A percentile compares a stretch with the other conserved stretches of the same genome.
phyloP scores from a whole-genome alignment of 2,329 filamentous ascomycete genomes.

The Raffaelea arxii region DNA sequence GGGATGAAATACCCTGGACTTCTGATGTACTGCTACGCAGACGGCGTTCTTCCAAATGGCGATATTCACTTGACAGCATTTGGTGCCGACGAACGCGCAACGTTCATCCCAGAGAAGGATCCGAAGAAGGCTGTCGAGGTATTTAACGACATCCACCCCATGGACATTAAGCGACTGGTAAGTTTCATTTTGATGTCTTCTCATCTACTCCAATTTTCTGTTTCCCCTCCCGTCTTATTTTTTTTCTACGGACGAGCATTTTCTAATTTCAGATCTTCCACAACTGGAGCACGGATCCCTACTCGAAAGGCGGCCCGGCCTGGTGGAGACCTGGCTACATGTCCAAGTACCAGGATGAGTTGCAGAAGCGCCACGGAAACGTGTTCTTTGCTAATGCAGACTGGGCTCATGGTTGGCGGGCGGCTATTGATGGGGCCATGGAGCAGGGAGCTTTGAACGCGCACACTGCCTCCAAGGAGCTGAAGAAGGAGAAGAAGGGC shows the following conservation, averaged over 20 bases:
- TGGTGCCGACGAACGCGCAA: not conserved
- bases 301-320: not conserved
- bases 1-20: not conserved
- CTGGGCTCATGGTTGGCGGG: not conserved
- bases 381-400: not conserved
- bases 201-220: not conserved
- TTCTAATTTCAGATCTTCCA: not conserved
- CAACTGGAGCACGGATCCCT: not conserved
- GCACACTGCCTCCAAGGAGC: not conserved
- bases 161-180: not conserved
- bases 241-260: not conserved
- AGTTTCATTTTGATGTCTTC: not conserved
- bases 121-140: not conserved
- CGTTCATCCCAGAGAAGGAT: not conserved
- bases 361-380: not conserved
- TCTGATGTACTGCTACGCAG: not conserved
- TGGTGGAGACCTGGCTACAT: not conserved
- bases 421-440: not conserved
- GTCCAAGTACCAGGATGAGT: not conserved
- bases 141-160: not conserved
- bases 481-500: too few species aligned
- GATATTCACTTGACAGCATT: not conserved
- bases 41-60: not conserved
- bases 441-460: not conserved
- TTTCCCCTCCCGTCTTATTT: not conserved